Conservation (phyloP, 1,139 yeast species). For the Yamadazyma sp. region DNA sequence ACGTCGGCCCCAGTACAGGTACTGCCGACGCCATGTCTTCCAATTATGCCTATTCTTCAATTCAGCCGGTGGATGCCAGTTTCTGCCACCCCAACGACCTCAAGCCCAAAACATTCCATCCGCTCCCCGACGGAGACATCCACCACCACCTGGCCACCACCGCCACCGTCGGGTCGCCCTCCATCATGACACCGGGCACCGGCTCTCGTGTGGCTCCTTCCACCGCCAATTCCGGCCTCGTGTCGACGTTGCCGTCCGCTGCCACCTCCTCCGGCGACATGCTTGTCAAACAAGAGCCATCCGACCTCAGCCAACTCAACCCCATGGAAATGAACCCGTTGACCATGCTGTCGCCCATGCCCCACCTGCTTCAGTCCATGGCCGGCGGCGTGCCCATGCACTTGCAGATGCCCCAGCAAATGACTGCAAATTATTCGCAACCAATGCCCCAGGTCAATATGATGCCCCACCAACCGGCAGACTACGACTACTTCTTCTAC, state of each 20-base stretch:
- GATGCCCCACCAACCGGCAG: slow-evolving; percentile 5
- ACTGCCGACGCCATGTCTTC: slow-evolving; percentile 4
- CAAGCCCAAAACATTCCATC: slow-evolving; percentile 4
- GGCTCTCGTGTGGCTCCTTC: background rate
- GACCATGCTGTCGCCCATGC: background rate
- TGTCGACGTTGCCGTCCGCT: background rate
- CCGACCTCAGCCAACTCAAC: background rate
- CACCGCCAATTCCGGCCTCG: background rate
- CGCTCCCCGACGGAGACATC: slow-evolving; percentile 1
- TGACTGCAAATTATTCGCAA: slow-evolving; percentile 3
- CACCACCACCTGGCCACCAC: background rate
- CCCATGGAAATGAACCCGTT: background rate
- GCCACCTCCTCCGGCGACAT: background rate
- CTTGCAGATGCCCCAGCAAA: background rate
- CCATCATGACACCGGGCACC: background rate
- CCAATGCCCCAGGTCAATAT: slow-evolving; percentile 3
- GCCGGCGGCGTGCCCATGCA: background rate
- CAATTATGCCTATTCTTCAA: slow-evolving; percentile 5
- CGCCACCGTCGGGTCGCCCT: background rate
- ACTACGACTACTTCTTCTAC: slow-evolving; percentile 8
- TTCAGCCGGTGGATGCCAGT: slow-evolving; percentile 3
- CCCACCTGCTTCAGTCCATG: background rate
- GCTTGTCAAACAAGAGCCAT: background rate
- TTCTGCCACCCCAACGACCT: slow-evolving; percentile 1
- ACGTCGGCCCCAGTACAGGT: slow-evolving; percentile 6